Evolutionary conservation across 1,284 basidiomycete genomes (phyloP).

Genomic region (Neotropicomus parvogracilis): DNA sequence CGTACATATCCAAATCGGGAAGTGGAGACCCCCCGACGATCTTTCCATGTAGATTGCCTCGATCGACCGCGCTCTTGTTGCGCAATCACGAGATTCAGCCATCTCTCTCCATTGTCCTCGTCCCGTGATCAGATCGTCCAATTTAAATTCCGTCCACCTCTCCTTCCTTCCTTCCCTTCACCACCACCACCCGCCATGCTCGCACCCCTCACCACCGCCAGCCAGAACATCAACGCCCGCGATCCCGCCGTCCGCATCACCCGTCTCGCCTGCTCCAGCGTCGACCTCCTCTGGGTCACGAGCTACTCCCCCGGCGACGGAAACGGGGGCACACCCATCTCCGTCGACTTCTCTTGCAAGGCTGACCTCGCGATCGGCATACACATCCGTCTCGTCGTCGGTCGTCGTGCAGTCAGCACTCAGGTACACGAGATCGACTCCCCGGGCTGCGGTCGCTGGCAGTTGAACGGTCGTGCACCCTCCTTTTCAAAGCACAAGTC

Average conservation of each 20-base stretch:
- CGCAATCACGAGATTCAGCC: no score
- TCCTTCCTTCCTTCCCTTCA: neutral
- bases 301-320: conserved; percentile 61
- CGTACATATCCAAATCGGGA: neutral
- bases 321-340: conserved; percentile 52
- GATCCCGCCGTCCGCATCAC: conserved; percentile 23
- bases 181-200: neutral
- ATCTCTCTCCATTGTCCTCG: conserved; percentile 14
- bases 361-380: conserved; percentile 45
- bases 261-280: conserved; percentile 37
- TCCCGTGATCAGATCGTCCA: conserved; percentile 17
- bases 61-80: no score
- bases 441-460: conserved; percentile 49
- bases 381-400: conserved; percentile 66
- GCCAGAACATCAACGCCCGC: conserved; percentile 14
- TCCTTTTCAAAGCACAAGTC: conserved; percentile 37
- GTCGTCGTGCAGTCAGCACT: conserved; percentile 55
- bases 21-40: conserved; percentile 21
- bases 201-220: conserved; percentile 13
- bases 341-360: conserved; percentile 58
- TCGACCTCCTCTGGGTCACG: conserved; percentile 56
- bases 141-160: conserved; percentile 24
- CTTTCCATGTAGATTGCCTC: neutral
- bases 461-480: conserved; percentile 56
- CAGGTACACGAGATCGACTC: conserved; percentile 48